Base-by-base conservation (phyloP, 768 basidiomycete species). In the Auriscalpium microsporum region DNA sequence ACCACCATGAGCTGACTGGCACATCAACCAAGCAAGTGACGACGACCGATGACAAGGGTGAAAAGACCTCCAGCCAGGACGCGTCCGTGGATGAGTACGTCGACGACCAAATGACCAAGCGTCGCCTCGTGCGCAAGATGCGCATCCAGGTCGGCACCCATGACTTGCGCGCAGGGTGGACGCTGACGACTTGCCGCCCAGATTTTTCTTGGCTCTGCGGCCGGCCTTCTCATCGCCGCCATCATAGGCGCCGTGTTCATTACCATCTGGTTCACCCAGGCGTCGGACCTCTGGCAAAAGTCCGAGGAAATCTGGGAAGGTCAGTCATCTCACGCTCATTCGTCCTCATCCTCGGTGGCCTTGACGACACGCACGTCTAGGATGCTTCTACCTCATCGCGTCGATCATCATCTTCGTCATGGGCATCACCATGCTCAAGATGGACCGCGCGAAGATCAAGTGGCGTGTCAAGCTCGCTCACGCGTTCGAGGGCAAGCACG, bases 251-350 rank as follows among this genome's bases (percentile, higher is more conserved):
- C 89, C 11, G 84, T 91, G 2, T 97, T 95, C 71, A 87, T 97
- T 58, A 92, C 88, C 8, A 80, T 96, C 44, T 98, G 93, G 87
- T 97, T 95, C 72, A 97, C 93, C 34, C 82, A 89, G 64, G 86
- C 94, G 0, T 77, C 78, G 19, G 74, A 96, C 68, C 78, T 98
- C 16, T 97, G 91, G 88, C 67, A 78, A 42, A 83, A 82, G 64
- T 81, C 91, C 7, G 95, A 98, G 71, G 78, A 83, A 53, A 71
- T 94, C 55, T 97, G 95, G 95, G 95, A 98, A 78, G 95, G 94
- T 79, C 61, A 66, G 65, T 75, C 67, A 21, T 54, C 50, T 23
- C 42, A 44, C 52, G 50, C 50, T 50, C 40, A 23, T 17, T 17
- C 44, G 38, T 45, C 44, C 34, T 44, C 21, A 21, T 21, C 21